Conservation (phyloP, 768 basidiomycete genomes). For the Termitomyces sp. region DNA sequence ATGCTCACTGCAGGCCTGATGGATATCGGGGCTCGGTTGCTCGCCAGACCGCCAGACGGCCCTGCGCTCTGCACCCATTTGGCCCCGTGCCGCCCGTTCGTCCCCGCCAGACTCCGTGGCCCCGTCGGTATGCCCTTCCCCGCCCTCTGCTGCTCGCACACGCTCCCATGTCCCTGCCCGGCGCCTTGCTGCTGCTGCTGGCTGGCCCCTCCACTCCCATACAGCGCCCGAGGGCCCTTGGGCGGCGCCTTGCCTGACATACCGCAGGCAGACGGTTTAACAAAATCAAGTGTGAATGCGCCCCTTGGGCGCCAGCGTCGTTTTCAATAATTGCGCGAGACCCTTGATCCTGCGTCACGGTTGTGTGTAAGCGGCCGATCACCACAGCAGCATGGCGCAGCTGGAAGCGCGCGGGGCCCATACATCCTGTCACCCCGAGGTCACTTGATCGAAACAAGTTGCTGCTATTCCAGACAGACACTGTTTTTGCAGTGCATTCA, state of each 20-base stretch:
- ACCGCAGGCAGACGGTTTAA: neutral
- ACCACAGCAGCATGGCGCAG: neutral
- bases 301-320: too few relatives aligned
- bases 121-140: conserved; percentile 6
- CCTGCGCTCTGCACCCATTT: neutral
- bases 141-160: too few relatives aligned
- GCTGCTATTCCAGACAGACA: too few relatives aligned
- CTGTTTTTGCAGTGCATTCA: too few relatives aligned
- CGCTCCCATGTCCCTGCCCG: too few relatives aligned
- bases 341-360: too few relatives aligned
- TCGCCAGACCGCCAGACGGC: conserved; percentile 12
- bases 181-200: conserved; percentile 24
- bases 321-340: neutral
- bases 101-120: conserved; percentile 4
- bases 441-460: conserved; percentile 11
- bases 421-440: neutral
- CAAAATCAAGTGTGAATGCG: too few relatives aligned
- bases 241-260: conserved; percentile 83
- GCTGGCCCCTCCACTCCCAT: conserved; percentile 22
- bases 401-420: neutral
- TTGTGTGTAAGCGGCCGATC: too few relatives aligned
- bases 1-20: conserved; percentile 16
- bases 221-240: conserved; percentile 64
- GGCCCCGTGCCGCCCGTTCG: neutral
- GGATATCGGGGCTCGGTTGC: conserved; percentile 27